Evolutionary conservation across 495 filamentous ascomycete genomes (phyloP).

Genomic region (Penicillium macrosclerotiorum): DNA sequence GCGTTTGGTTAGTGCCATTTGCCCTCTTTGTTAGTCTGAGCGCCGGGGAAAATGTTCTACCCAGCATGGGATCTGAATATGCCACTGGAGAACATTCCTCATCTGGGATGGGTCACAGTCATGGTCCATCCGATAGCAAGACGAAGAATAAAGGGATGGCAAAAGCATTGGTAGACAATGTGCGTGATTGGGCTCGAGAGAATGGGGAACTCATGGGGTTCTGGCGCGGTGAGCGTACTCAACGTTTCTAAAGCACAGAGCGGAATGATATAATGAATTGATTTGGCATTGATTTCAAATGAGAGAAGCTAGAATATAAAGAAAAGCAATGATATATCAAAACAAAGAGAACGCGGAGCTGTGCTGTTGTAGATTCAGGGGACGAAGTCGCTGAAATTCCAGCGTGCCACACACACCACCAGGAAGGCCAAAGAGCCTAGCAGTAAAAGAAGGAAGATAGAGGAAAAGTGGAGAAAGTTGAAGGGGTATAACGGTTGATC

Average conservation of each 20-base stretch:
- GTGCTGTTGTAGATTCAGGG: not conserved
- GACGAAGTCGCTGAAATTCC: not conserved
- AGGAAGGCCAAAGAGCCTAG: too few relatives aligned
- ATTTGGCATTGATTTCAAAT: too few relatives aligned
- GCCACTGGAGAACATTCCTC: conserved; percentile 56
- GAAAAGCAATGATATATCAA: conserved; percentile 4
- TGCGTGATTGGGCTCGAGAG: conserved; percentile 70
- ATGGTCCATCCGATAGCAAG: conserved; percentile 45
- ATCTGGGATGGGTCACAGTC: conserved; percentile 30
- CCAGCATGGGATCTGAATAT: conserved; percentile 74
- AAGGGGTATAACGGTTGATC: conserved; percentile 33
- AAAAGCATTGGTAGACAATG: conserved; percentile 80
- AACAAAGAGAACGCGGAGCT: not conserved
- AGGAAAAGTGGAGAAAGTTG: conserved; percentile 1
- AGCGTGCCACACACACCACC: too few relatives aligned
- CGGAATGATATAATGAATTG: not conserved
- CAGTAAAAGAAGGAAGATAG: not conserved
- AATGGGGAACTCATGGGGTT: conserved; percentile 70
- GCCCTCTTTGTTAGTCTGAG: conserved; percentile 90
- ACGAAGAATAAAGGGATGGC: conserved; percentile 77
- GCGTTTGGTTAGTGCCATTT: conserved; percentile 96
- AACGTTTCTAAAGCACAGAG: conserved; percentile 33
- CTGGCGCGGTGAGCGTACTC: conserved; percentile 54
- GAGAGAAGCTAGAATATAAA: not conserved
- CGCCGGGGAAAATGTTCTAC: conserved; percentile 91